Percentiles rank a stretch among this genome's conserved stretches.
phyloP scores from a whole-genome alignment of 1,284 basidiomycete genomes.

The Boletellus sp. region DNA sequence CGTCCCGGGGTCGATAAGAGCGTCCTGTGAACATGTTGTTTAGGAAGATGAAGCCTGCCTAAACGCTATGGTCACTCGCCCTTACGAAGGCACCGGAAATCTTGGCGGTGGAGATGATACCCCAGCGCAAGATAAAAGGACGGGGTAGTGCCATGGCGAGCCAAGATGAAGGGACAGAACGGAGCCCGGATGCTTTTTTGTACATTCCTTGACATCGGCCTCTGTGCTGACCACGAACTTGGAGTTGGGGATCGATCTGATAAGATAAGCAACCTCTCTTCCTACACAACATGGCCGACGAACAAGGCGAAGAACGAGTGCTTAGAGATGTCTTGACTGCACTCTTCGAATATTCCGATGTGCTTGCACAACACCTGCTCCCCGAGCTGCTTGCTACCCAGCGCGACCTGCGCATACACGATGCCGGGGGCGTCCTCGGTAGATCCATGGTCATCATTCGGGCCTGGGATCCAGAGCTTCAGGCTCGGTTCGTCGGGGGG shows the following conservation, averaged over 20 bases:
- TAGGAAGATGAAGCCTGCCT: neutral
- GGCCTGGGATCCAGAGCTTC: slow-evolving; percentile 55
- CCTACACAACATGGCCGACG: slow-evolving; percentile 9
- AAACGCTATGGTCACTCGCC: slow-evolving; percentile 26
- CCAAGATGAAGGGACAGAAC: neutral
- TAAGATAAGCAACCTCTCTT: slow-evolving; percentile 13
- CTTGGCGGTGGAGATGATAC: slow-evolving; percentile 52
- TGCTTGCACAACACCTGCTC: slow-evolving; percentile 53
- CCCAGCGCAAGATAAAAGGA: slow-evolving; percentile 48
- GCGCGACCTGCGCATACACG: slow-evolving; percentile 3
- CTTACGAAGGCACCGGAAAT: slow-evolving; percentile 46
- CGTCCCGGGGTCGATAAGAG: slow-evolving; percentile 48
- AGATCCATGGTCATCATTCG: slow-evolving; percentile 49
- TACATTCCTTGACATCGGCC: slow-evolving; percentile 2
- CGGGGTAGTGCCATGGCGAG: slow-evolving; percentile 21
- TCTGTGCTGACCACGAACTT: slow-evolving; percentile 7
- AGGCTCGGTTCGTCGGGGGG: slow-evolving; percentile 71
- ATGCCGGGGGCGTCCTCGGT: slow-evolving; percentile 57
- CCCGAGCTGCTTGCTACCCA: slow-evolving; percentile 45
- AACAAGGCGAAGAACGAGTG: slow-evolving; percentile 35
- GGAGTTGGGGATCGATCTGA: neutral
- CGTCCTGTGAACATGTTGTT: slow-evolving; percentile 36
- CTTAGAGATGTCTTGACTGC: slow-evolving; percentile 39
- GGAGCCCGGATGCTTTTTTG: neutral
- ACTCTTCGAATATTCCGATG: slow-evolving; percentile 71